Evolutionary conservation across 495 filamentous ascomycete genomes (phyloP), one percentile per base, ranked within the genome.

Genomic region (Tuber melanosporum): DNA sequence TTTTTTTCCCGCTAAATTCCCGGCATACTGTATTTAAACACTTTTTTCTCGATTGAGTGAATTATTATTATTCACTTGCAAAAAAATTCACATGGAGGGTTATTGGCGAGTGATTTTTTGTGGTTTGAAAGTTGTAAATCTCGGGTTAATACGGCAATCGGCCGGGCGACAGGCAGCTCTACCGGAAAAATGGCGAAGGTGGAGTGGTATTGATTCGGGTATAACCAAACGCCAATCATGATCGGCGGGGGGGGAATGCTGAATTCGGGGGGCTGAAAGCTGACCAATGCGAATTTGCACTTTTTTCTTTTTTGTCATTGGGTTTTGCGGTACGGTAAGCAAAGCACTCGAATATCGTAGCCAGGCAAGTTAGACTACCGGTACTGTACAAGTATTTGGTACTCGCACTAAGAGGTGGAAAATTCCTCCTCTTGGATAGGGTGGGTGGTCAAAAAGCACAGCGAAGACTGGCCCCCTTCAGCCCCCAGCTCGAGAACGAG

Each of bases 91-190:
- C 57, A 66, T 66, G 57, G 57, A 66, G 32, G 57, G 57, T 66
- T 66, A 66, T 26, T 46, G 14, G 57, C 57, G 57, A 66, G 57
- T 66, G 57, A 66, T 66, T 66, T 36, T 32, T 36, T 15, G 14
- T 66, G 57, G 57, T 66, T 17, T 17, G 49, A 57, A n/a, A n/a
- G 52, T 66, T 36, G 57, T 66, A 66, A 66, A 66, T 66, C 57
- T 66, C 57, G 57, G 26, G 57, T 17, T 66, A 66, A 36, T 66
- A 66, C 4, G 12, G 57, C 36, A 66, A 66, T 66, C 57, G 57
- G 57, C 26, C 14, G 52, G 5, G 57, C 32, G 57, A 66, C 17
- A 36, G 32, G 57, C 32, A 36, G 57, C 26, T 66, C 26, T 17
- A 36, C 57, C 57, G 57, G 57, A 36, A 66, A 66, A 66, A 66